A percentile compares a stretch with the other conserved stretches of the same genome.
phyloP scores from a whole-genome alignment of 768 basidiomycete species.

The Leccinum incarnatum region DNA sequence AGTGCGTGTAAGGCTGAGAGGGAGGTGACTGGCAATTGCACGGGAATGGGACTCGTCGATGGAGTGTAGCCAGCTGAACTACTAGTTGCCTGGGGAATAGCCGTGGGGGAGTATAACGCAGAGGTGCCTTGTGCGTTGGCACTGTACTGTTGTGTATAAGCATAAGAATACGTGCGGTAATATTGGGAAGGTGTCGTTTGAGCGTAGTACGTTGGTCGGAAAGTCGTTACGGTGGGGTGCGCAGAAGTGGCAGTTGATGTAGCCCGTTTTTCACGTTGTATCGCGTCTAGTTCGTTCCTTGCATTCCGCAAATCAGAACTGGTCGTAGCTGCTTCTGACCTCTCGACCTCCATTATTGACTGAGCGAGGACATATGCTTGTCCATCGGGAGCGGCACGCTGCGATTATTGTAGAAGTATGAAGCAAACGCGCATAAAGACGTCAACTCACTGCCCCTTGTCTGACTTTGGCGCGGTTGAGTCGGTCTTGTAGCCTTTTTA shows the following conservation, averaged over 20 bases:
- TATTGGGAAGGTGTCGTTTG: slow-evolving; percentile 48
- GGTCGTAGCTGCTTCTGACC: slow-evolving; percentile 55
- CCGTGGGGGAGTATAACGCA: slow-evolving; percentile 26
- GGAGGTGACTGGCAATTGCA: slow-evolving; percentile 65
- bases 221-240: slow-evolving; percentile 32
- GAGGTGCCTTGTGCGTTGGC: slow-evolving; percentile 23
- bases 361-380: slow-evolving; percentile 66
- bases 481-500: slow-evolving; percentile 52
- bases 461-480: slow-evolving; percentile 54
- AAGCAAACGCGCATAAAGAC: background rate
- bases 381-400: slow-evolving; percentile 61
- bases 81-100: slow-evolving; percentile 37
- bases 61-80: slow-evolving; percentile 29
- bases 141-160: slow-evolving; percentile 59
- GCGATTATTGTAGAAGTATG: slow-evolving; percentile 8
- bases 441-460: slow-evolving; percentile 51
- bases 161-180: slow-evolving; percentile 63
- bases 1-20: slow-evolving; percentile 60
- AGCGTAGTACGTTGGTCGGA: slow-evolving; percentile 39
- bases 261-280: slow-evolving; percentile 70
- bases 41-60: slow-evolving; percentile 45
- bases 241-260: slow-evolving; percentile 26
- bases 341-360: slow-evolving; percentile 62
- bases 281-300: slow-evolving; percentile 61
- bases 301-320: slow-evolving; percentile 60